Base-by-base conservation (phyloP, 345 rosid species). In the Syzygium aromaticum region DNA sequence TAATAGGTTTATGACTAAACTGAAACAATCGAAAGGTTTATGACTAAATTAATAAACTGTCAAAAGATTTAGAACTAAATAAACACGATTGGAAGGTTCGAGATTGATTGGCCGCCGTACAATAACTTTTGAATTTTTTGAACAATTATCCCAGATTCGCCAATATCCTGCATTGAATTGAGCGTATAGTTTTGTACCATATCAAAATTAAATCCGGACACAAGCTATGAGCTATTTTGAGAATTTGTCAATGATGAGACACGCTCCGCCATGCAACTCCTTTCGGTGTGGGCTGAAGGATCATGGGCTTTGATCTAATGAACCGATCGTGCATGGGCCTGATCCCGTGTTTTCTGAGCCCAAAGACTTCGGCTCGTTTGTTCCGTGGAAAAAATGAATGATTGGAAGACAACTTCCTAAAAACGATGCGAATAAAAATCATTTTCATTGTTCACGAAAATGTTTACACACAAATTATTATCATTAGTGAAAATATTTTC, bases 401-500 rank as follows among this genome's bases (percentile, higher is more conserved):
- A 4, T 7, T 28, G 0, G 15, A 28, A 28, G 17, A 64, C 1
- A 64, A 2, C 3, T 28, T 28, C 4, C 0, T 0, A 0, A 64
- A 64, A 64, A 15, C 16, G 1, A 64, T 64, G n/a, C 13, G 8
- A 63, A 63, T 6, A 0, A 63, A 63, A 28, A n/a, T 3, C 3
- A n/a, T 61, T 13, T 59, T 61, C 2, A 28, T 63, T 0, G 5
- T 63, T 16, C 3, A 28, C 0, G 2, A 15, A 28, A 28, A 64
- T 15, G 7, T 7, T 19, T 14, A 63, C 1, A 28, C 3, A 28
- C 15, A 63, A 28, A 63, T 14, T 67, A 17, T 16, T 67, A 1
- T 67, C 1, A 0, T 17, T 17, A 8, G 17, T 8, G 0, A 17
- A 64, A 16, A 12, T 0, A 0, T 13, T 12, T 61, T n/a, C 3